Percentiles rank a stretch among this genome's conserved stretches.
Conservation (phyloP, 345 rosid genomes). For the Reutealis trisperma region DNA sequence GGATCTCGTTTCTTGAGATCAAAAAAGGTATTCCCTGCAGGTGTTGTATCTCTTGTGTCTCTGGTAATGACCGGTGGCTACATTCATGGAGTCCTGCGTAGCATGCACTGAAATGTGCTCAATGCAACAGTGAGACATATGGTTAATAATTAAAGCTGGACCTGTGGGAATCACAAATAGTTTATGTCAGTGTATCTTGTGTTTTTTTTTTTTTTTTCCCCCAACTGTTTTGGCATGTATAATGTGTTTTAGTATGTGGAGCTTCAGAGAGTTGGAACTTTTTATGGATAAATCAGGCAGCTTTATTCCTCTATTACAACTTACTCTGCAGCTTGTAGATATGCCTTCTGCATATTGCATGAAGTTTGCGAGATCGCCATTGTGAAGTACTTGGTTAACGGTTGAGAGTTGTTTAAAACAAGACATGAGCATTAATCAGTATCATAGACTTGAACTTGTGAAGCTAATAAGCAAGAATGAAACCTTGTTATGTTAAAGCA, state of each 20-base stretch:
- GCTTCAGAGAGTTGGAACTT: conserved; percentile 1
- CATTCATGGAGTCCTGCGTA: conserved; percentile 72
- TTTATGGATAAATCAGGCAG: not conserved
- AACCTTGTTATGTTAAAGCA: not conserved
- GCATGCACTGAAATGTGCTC: conserved; percentile 39
- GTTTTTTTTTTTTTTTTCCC: not conserved
- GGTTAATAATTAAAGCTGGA: not conserved
- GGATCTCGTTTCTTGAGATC: conserved; percentile 79
- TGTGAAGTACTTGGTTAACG: too few relatives aligned
- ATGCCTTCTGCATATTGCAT: not conserved
- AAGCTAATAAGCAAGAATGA: not conserved
- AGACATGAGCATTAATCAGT: not conserved
- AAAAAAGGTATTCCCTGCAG: conserved; percentile 78
- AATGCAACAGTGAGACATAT: not conserved
- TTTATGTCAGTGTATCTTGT: not conserved
- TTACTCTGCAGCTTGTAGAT: not conserved
- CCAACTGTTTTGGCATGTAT: conserved; percentile 1
- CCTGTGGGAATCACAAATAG: not conserved
- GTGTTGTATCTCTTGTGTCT: conserved; percentile 77
- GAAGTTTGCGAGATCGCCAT: too few relatives aligned
- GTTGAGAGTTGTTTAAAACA: too few relatives aligned
- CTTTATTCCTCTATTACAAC: too few relatives aligned
- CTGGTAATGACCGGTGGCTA: conserved; percentile 86
- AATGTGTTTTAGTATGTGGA: conserved; percentile 4
- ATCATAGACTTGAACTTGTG: not conserved